These are phyloP conservation scores for Prototheca cutis DNA, from an alignment of 163 green algal genomes.

Conservation along the genomic window DNA sequence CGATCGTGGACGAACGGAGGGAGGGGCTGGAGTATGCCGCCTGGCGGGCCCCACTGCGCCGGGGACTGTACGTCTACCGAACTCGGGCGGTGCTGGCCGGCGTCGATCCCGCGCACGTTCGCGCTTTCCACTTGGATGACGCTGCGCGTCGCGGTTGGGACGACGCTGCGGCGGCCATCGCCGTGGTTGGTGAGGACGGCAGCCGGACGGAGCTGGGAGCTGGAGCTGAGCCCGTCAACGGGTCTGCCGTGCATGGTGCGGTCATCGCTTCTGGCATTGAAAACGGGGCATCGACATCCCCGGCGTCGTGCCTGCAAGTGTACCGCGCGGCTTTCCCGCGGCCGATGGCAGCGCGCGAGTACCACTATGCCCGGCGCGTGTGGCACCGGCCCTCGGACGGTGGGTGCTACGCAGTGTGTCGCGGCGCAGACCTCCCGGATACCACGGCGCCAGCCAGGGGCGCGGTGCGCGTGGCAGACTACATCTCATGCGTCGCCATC, in stretches of 20 bases:
- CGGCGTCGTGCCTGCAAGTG: constrained; percentile 18
- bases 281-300: neutral
- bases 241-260: no score
- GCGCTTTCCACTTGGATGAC: constrained; percentile 52
- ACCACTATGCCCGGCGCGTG: constrained; percentile 59
- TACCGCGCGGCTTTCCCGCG: constrained; percentile 24
- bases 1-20: constrained; percentile 24
- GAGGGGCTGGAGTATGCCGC: constrained; percentile 37
- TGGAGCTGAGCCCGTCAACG: no score
- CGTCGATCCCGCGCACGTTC: constrained; percentile 32
- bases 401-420: constrained; percentile 51
- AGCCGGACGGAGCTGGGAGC: no score
- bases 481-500: constrained; percentile 12
- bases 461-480: constrained; percentile 19
- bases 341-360: constrained; percentile 38
- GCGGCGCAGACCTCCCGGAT: constrained; percentile 14
- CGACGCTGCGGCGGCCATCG: constrained; percentile 7
- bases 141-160: constrained; percentile 35
- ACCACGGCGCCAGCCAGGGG: neutral
- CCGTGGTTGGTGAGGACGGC: neutral
- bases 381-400: constrained; percentile 52
- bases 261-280: no score
- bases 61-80: constrained; percentile 52
- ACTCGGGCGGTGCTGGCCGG: constrained; percentile 32
- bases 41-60: constrained; percentile 45